phyloP scores from a whole-genome alignment of 768 basidiomycete genomes.

The Candolleomyces aberdarensis region DNA sequence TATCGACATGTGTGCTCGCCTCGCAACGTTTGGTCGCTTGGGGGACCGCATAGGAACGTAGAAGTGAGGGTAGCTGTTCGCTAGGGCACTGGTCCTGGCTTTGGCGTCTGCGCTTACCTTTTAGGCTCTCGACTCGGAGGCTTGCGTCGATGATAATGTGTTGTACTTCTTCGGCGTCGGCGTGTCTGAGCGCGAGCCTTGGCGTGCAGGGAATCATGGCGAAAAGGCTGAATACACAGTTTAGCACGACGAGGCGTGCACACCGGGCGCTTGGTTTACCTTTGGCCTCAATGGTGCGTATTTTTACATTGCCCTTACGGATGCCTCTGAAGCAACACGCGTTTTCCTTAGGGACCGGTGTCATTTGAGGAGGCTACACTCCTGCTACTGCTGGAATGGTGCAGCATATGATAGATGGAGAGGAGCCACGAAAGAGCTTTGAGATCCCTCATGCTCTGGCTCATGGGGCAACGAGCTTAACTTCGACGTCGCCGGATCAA shows the following conservation, averaged over 20 bases:
- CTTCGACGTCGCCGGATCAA: too few species aligned
- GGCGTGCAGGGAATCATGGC: too few species aligned
- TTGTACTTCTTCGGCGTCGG: conserved; percentile 6
- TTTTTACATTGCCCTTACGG: neutral
- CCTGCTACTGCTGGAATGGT: neutral
- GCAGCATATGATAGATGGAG: neutral
- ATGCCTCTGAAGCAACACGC: too few species aligned
- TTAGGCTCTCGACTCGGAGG: too few species aligned
- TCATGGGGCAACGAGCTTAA: neutral
- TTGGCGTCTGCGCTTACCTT: too few species aligned
- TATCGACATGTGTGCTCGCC: too few species aligned
- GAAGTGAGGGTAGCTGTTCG: conserved; percentile 7
- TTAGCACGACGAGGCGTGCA: too few species aligned
- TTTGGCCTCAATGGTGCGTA: neutral
- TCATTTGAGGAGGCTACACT: neutral
- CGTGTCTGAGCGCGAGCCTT: conserved; percentile 11
- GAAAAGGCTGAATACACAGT: too few species aligned
- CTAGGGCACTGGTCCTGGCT: conserved; percentile 8
- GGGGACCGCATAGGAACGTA: conserved; percentile 7
- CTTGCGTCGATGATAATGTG: conserved; percentile 38
- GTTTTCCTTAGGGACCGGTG: neutral
- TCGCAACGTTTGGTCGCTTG: too few species aligned
- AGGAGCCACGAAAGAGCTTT: neutral
- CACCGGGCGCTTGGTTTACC: neutral
- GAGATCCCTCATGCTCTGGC: neutral